Base-by-base conservation (phyloP, 2,329 filamentous ascomycete species). In the Penicillium janthinellum region DNA sequence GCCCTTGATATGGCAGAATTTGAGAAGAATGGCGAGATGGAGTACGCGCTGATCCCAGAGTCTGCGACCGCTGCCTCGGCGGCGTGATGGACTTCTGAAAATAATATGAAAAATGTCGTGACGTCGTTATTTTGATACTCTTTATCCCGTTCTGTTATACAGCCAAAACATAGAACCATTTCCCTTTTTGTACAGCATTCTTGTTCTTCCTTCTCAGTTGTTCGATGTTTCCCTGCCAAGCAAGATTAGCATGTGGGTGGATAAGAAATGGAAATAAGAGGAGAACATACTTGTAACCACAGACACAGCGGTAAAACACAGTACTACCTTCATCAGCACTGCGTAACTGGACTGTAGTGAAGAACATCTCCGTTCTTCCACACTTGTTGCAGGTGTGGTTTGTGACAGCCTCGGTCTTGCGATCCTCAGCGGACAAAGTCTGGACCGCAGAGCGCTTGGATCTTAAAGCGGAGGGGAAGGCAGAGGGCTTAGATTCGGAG, bases 1-100 rank as follows among this genome's bases (percentile, higher is more conserved):
- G 95, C 95, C 47, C 83, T 99, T 66, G 95, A 99, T 77, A 99
- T 99, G 92, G 95, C 93, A 11, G 94, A 97, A 73, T 97, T 92
- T 72, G 95, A 99, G 82, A 92, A 90, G 81, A 90, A 88, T 67
- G 90, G 91, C 44, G 87, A 96, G 77, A 81, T 87, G 35, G 93
- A 99, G 75, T 99, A 99, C 81, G 95, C 95, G 49, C 84, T 96
- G 71, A 89, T 98, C 67, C 94, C 93, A 3, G 86, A 90, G 52
- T 68, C 67, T 41, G 69, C 71, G 34, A 59, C 68, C 50, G 65
- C 65, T 52, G 64, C 68, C 48, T 61, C 72, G 59, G 71, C 70
- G 58, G 70, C 71, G 60, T 71, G 67, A 74, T 66, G 61, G 44
- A 56, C 49, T 22, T 59, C 45, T 14, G 50, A 47, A 57, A 15